Percentiles rank a stretch among this genome's conserved stretches.
phyloP scores from a whole-genome alignment of 257 asterid species.

The Perilla frutescens region DNA sequence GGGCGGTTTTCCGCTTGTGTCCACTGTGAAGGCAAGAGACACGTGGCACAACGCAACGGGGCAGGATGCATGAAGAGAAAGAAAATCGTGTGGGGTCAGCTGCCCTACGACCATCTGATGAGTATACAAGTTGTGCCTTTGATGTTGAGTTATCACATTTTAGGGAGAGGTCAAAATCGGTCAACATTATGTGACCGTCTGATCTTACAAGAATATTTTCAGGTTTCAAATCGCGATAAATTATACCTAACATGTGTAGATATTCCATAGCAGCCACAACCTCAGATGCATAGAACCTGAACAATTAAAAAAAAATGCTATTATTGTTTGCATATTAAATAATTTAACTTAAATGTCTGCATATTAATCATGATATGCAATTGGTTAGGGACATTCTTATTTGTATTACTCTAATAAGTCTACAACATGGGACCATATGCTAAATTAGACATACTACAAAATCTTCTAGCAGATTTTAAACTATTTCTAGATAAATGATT shows the following conservation, averaged over 20 bases:
- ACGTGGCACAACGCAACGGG: conserved; percentile 50
- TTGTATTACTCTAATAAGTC: conserved; percentile 30
- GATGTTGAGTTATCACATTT: conserved; percentile 52
- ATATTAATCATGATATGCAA: conserved; percentile 21
- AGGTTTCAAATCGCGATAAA: conserved; percentile 78
- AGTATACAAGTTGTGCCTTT: conserved; percentile 52
- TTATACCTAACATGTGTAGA: conserved; percentile 75
- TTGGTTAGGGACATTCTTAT: not conserved
- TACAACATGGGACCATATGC: conserved; percentile 18
- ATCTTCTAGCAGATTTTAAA: not conserved
- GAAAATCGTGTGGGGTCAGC: conserved; percentile 30
- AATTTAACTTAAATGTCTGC: not conserved
- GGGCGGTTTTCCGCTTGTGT: not conserved
- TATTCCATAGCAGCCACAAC: conserved; percentile 85
- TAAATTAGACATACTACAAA: not conserved
- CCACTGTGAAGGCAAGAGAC: conserved; percentile 36
- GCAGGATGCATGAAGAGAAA: conserved; percentile 53
- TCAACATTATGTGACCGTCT: conserved; percentile 81
- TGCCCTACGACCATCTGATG: not conserved
- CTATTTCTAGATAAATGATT: not conserved
- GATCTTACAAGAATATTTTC: conserved; percentile 72
- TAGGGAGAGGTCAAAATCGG: conserved; percentile 78
- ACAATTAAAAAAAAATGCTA: not conserved
- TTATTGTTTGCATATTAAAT: conserved; percentile 27
- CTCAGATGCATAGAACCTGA: conserved; percentile 79